Evolutionary conservation across 257 asterid genomes (phyloP).

Genomic region (Mitragyna speciosa): DNA sequence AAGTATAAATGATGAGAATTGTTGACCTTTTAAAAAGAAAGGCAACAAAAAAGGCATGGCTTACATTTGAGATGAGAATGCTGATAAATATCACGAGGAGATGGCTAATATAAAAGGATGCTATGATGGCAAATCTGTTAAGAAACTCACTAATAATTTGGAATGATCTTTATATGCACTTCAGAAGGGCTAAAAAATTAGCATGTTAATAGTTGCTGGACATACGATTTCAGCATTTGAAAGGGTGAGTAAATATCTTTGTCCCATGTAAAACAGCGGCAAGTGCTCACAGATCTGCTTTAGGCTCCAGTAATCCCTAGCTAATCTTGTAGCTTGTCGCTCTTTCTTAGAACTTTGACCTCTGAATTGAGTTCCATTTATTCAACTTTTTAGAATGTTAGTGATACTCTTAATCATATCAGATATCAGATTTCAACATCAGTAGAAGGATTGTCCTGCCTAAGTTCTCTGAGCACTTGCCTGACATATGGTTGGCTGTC

Average conservation of each 20-base stretch:
- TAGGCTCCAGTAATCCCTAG: background rate
- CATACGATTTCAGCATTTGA: background rate
- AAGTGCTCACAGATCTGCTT: background rate
- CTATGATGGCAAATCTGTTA: background rate
- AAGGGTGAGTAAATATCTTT: background rate
- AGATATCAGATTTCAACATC: background rate
- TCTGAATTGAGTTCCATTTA: background rate
- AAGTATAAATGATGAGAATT: slow-evolving; percentile 1
- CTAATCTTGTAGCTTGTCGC: background rate
- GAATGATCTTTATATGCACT: background rate
- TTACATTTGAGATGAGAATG: background rate
- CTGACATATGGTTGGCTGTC: background rate
- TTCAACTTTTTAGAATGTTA: background rate
- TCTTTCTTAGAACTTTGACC: background rate
- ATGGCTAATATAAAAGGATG: background rate
- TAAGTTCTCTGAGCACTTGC: background rate
- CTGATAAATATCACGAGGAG: background rate
- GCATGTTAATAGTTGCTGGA: background rate
- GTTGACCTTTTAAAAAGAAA: background rate
- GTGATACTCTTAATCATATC: background rate
- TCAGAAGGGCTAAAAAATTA: background rate
- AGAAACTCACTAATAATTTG: background rate
- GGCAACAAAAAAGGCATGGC: background rate
- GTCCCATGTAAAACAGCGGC: background rate
- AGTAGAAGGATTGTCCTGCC: slow-evolving; percentile 1